These are phyloP conservation scores for Pyrenochaeta sp. DNA, from an alignment of 2,329 filamentous ascomycete genomes.

Conservation along the genomic window DNA sequence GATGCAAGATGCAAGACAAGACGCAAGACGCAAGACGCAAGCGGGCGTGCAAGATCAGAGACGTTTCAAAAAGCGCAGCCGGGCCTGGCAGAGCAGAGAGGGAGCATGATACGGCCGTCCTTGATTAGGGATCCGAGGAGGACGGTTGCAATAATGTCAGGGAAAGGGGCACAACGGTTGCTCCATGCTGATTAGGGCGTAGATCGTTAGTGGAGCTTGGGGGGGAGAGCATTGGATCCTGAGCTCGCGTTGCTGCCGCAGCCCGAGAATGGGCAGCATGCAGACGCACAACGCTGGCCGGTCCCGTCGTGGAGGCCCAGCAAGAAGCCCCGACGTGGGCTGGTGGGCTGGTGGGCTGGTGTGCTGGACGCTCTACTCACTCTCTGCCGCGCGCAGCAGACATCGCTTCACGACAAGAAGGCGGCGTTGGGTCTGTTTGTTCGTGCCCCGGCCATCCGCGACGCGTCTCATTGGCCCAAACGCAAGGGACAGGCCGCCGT, in stretches of 20 bases:
- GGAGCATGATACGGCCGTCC: constrained; percentile 39
- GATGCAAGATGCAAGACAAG: neutral
- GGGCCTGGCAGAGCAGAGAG: constrained; percentile 21
- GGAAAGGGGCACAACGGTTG: constrained; percentile 39
- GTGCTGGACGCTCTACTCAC: too few species aligned
- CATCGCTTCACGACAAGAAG: too few species aligned
- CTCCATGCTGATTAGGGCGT: constrained; percentile 26
- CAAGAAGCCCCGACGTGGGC: too few species aligned
- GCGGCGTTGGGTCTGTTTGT: neutral
- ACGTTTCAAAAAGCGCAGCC: constrained; percentile 36
- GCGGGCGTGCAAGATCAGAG: constrained; percentile 26
- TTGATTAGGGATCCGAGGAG: constrained; percentile 19
- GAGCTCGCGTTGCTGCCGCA: too few species aligned
- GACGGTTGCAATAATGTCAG: constrained; percentile 32
- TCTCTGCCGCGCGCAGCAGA: too few species aligned
- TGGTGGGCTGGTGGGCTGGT: too few species aligned
- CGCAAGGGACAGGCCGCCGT: neutral
- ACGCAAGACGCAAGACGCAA: constrained; percentile 19
- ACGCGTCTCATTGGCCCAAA: constrained; percentile 13
- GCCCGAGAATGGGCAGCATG: constrained; percentile 10
- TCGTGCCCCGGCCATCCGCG: constrained; percentile 1
- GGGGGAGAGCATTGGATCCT: neutral
- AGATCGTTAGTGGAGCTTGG: constrained; percentile 23
- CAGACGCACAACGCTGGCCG: neutral
- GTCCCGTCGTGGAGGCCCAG: neutral